Evolutionary conservation across 139 green algal species (phyloP).

Genomic region (Tetradesmus lagerheimii): DNA sequence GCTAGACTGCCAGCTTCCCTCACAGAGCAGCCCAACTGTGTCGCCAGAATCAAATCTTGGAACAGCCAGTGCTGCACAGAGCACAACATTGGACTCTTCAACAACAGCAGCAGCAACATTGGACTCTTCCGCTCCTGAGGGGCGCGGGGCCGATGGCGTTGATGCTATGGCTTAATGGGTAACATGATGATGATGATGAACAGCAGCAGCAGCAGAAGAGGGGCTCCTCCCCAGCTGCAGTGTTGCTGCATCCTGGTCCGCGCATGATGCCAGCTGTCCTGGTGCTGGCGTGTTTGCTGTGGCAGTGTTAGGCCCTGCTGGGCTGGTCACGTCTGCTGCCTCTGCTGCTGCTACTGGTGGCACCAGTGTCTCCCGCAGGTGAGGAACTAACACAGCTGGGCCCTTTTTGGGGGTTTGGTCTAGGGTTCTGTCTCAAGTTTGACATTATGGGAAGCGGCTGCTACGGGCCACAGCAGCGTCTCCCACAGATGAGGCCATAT

Average conservation of each 20-base stretch:
- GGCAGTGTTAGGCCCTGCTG: not conserved
- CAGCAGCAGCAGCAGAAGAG: not conserved
- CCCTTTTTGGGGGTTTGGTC: too few species aligned
- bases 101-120: constrained; percentile 6
- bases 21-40: not conserved
- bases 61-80: too few species aligned
- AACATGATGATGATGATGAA: too few species aligned
- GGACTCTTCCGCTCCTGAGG: too few species aligned
- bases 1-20: not conserved
- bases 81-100: not conserved
- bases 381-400: not conserved
- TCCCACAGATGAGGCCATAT: too few species aligned
- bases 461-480: too few species aligned
- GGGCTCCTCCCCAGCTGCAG: not conserved
- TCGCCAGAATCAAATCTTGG: too few species aligned
- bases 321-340: constrained; percentile 7
- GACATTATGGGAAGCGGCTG: too few species aligned
- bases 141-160: too few species aligned
- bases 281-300: constrained; percentile 1
- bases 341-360: not conserved
- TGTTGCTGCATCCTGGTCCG: constrained; percentile 4
- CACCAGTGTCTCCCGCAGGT: not conserved
- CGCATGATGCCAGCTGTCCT: not conserved
- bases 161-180: too few species aligned
- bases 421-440: too few species aligned